Evolutionary conservation across 805 yeast species (phyloP).

Genomic region (Ogataea nonfermentans): DNA sequence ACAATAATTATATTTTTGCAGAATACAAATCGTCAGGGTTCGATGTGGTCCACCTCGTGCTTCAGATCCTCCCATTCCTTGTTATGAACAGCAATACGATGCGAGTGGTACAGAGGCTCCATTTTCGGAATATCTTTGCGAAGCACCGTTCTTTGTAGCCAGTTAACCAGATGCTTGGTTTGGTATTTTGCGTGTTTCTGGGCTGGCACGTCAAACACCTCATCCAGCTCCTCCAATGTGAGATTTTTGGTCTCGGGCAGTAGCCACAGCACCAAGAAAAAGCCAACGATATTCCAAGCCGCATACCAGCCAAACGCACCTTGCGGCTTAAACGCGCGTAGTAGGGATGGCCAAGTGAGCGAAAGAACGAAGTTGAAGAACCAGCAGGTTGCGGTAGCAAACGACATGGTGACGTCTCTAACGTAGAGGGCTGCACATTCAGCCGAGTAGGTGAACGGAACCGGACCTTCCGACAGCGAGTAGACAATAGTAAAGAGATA

Average conservation of each 20-base stretch:
- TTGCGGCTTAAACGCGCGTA: constrained; percentile 63
- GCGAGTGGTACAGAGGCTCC: constrained; percentile 57
- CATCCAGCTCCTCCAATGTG: constrained; percentile 75
- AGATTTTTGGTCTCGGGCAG: constrained; percentile 71
- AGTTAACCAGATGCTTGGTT: constrained; percentile 38
- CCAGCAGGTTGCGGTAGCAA: constrained; percentile 78
- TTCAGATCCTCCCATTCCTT: constrained; percentile 63
- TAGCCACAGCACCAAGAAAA: constrained; percentile 67
- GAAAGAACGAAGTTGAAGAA: constrained; percentile 69
- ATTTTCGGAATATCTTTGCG: constrained; percentile 47
- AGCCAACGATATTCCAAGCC: constrained; percentile 74
- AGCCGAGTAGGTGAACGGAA: constrained; percentile 85
- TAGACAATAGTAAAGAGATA: constrained; percentile 71
- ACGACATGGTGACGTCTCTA: constrained; percentile 77
- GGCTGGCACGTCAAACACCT: constrained; percentile 63
- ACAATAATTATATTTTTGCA: not conserved
- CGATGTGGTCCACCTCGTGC: constrained; percentile 49
- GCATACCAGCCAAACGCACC: constrained; percentile 92
- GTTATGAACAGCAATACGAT: constrained; percentile 58
- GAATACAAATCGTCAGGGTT: constrained; percentile 20
- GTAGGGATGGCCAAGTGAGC: constrained; percentile 75
- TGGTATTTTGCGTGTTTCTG: constrained; percentile 52
- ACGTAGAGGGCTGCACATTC: constrained; percentile 79
- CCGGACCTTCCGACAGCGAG: constrained; percentile 86
- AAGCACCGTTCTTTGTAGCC: constrained; percentile 45